Evolutionary conservation across 2,329 filamentous ascomycete species (phyloP).

Genomic region (Stagonosporopsis cucurbitacearum): DNA sequence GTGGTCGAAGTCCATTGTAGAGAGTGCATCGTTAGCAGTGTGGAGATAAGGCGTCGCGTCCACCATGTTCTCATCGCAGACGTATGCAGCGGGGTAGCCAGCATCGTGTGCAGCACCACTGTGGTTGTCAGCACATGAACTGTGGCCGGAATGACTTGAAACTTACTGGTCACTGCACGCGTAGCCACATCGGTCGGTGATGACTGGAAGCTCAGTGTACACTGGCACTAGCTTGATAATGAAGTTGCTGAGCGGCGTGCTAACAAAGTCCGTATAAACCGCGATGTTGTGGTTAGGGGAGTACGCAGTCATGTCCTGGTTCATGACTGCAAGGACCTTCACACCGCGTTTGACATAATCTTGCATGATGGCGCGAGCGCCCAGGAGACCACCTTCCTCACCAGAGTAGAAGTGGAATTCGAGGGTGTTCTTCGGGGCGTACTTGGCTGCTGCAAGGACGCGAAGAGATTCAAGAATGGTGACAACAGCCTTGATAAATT

Average conservation of each 20-base stretch:
- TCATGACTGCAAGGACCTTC: conserved; percentile 88
- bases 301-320: conserved; percentile 90
- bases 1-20: conserved; percentile 78
- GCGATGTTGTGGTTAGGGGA: conserved; percentile 68
- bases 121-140: not conserved
- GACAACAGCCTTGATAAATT: conserved; percentile 47
- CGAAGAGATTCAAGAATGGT: conserved; percentile 90
- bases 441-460: conserved; percentile 72
- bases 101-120: conserved; percentile 70
- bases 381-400: conserved; percentile 85
- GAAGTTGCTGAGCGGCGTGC: conserved; percentile 57
- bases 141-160: not conserved
- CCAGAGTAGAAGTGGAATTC: conserved; percentile 96
- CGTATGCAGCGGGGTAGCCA: conserved; percentile 73
- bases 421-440: conserved; percentile 78
- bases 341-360: conserved; percentile 66
- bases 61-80: conserved; percentile 73
- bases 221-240: conserved; percentile 43
- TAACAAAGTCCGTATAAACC: conserved; percentile 77
- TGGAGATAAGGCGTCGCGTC: conserved; percentile 69
- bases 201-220: conserved; percentile 64
- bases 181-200: conserved; percentile 84
- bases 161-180: conserved; percentile 71
- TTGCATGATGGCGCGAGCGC: conserved; percentile 84
- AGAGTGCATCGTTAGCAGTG: conserved; percentile 69